Evolutionary conservation across 2,329 filamentous ascomycete genomes (phyloP).

Genomic region (Arthrobotrys entomopaga): DNA sequence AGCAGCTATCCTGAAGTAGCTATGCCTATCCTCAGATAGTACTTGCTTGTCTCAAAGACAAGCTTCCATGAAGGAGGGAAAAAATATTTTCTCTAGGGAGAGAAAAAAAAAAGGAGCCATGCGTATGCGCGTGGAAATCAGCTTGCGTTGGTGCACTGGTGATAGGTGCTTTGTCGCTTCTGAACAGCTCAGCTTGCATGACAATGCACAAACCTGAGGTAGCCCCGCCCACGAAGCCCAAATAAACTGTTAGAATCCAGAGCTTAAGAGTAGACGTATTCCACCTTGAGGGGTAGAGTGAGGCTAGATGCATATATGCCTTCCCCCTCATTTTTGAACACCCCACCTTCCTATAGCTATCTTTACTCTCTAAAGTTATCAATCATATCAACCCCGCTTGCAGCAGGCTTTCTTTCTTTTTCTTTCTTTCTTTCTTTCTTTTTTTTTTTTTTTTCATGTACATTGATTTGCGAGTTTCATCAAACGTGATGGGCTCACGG

Average conservation of each 20-base stretch:
- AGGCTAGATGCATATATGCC: not conserved
- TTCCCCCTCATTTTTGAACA: not conserved
- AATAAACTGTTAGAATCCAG: not conserved
- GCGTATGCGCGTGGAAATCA: too few species aligned
- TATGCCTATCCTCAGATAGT: too few species aligned
- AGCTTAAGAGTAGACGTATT: not conserved
- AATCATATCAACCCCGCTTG: not conserved
- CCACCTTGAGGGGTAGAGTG: not conserved
- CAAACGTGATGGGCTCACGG: not conserved
- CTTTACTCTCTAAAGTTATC: not conserved
- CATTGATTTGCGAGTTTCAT: not conserved
- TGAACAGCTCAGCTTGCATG: constrained; percentile 25
- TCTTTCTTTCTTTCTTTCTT: not conserved
- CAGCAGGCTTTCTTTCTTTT: not conserved
- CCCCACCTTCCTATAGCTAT: not conserved
- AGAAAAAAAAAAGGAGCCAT: too few species aligned
- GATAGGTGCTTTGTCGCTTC: not conserved
- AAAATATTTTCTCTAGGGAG: too few species aligned
- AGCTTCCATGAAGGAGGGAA: too few species aligned
- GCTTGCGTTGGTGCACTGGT: too few species aligned
- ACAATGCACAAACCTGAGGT: not conserved
- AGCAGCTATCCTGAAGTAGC: too few species aligned
- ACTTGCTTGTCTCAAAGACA: too few species aligned
- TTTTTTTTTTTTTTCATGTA: not conserved
- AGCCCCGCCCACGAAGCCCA: not conserved